These are phyloP conservation scores for Komagataella populi DNA, from an alignment of 805 yeast genomes.

Conservation along the genomic window DNA sequence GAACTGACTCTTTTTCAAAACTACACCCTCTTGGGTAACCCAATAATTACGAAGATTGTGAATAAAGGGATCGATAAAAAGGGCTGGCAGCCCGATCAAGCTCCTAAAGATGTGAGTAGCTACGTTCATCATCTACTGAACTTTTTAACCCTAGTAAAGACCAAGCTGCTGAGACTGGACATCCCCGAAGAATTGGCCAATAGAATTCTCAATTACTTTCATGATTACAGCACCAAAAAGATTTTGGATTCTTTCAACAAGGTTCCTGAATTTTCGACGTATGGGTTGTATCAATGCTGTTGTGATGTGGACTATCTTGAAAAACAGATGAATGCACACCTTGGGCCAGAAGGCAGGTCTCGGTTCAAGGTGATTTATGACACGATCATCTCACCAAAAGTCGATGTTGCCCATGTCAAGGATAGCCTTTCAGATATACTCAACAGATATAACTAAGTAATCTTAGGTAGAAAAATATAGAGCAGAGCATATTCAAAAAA, in stretches of 20 bases:
- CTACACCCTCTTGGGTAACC: conserved; percentile 35
- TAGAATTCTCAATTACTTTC: neutral
- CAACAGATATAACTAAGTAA: neutral
- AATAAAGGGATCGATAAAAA: conserved; percentile 23
- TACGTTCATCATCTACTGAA: conserved; percentile 36
- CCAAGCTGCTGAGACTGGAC: neutral
- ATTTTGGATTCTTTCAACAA: conserved; percentile 1
- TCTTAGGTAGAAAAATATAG: neutral
- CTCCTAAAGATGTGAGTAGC: conserved; percentile 26
- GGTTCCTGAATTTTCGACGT: neutral
- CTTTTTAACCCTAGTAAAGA: conserved; percentile 27
- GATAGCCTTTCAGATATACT: neutral
- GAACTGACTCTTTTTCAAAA: conserved; percentile 41
- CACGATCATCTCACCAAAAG: neutral
- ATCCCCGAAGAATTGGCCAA: neutral
- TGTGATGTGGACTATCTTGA: neutral
- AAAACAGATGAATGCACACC: neutral
- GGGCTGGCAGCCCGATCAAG: conserved; percentile 26
- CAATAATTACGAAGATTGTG: conserved; percentile 23
- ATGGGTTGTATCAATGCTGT: conserved; percentile 1
- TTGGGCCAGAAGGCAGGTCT: neutral
- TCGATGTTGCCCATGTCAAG: neutral
- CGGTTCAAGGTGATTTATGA: neutral
- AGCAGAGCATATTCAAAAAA: neutral
- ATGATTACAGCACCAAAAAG: conserved; percentile 1